Base-by-base conservation (phyloP, 495 filamentous ascomycete genomes). In the Tuber melanosporum region DNA sequence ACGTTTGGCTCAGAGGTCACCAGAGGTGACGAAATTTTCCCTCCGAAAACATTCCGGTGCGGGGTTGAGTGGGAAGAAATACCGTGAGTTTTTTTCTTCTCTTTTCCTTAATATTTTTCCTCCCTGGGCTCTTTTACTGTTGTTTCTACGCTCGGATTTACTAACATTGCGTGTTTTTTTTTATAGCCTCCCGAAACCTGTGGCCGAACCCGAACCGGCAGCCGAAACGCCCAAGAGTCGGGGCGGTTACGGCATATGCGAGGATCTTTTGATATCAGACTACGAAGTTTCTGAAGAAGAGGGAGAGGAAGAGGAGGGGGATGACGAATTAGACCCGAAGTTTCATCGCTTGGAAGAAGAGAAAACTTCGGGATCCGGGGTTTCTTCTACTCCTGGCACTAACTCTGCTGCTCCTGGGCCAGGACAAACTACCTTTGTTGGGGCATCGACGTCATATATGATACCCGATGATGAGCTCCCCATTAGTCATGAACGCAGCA, bases 1-100 rank as follows among this genome's bases (percentile, higher is more conserved):
- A 87, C 85, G 20, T 90, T 90, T 80, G 89, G 89, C 14, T 82
- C 86, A 14, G 85, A 87, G 73, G 87, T 90, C 1, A 86, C 87
- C 70, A 88, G 88, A 77, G 88, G 87, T 39, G 82, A 82, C 47
- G 82, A 83, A 20, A 81, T 83, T 71, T 83, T 82, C 49, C 82
- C 81, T 26, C 82, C 82, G 19, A 83, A 83, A 39, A 82, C 82
- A n/a, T 83, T 83, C 49, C 82, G 78, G 39, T 83, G 81, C 22
- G 82, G 81, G 71, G 76, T 83, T 76, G 73, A 75, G 71, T 83
- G 82, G 82, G 81, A 83, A 74, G 76, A 74, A 44, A 76, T 81
- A 73, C 74, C 66, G 81, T 83, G 75, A 44, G 81, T 79, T 52
- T 77, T 32, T 72, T 72, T 20, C 22, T 7, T 10, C 26, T 15